phyloP scores from a whole-genome alignment of 495 filamentous ascomycete genomes.

The Aspergillus hancockii region DNA sequence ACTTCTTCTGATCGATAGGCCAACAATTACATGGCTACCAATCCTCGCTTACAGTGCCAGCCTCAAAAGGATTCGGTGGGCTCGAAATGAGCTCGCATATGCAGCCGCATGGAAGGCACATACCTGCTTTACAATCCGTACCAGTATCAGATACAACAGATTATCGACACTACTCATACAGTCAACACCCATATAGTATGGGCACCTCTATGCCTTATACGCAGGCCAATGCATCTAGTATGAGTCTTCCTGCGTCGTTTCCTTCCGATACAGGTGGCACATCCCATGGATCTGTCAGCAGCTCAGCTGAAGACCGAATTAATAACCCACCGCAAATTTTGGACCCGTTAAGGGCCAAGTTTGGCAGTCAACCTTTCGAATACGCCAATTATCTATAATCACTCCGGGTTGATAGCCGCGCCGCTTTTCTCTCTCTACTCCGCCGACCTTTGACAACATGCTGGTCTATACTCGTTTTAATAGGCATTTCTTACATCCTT shows the following conservation, averaged over 20 bases:
- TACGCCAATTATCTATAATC: conserved; percentile 39
- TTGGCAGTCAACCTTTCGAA: conserved; percentile 34
- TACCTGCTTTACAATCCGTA: conserved; percentile 33
- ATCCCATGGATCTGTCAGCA: conserved; percentile 20
- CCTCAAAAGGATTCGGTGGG: conserved; percentile 30
- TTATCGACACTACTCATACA: conserved; percentile 41
- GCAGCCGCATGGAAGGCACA: conserved; percentile 29
- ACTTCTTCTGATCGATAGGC: conserved; percentile 21
- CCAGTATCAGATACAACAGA: conserved; percentile 37
- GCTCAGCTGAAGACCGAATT: conserved; percentile 29
- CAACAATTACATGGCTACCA: conserved; percentile 37
- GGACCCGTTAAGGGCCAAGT: conserved; percentile 34
- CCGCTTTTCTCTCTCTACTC: conserved; percentile 10
- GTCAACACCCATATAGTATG: conserved; percentile 31
- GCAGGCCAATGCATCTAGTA: conserved; percentile 39
- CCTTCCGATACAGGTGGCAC: conserved; percentile 29
- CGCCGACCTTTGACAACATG: background rate
- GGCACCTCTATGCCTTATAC: conserved; percentile 32
- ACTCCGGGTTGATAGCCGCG: conserved; percentile 10
- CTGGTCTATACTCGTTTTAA: conserved; percentile 8
- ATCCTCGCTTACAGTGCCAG: conserved; percentile 33
- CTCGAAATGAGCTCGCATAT: conserved; percentile 37
- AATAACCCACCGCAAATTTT: conserved; percentile 26
- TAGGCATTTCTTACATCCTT: background rate
- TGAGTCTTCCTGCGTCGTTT: conserved; percentile 40